Percentiles rank a stretch among this genome's conserved stretches.
phyloP scores from a whole-genome alignment of 495 filamentous ascomycete species.

The Poronia punctata region DNA sequence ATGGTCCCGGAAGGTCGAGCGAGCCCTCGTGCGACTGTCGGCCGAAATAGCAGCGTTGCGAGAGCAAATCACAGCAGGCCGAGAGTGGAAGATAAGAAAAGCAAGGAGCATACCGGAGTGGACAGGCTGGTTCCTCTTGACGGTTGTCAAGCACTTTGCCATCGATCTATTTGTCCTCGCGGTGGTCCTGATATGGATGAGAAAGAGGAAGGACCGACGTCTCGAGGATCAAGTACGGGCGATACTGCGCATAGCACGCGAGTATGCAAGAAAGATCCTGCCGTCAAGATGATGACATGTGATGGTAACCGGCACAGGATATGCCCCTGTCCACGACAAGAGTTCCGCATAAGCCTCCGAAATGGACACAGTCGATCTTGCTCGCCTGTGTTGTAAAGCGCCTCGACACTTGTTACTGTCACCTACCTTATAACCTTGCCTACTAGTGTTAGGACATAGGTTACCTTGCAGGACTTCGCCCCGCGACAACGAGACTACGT shows the following conservation, averaged over 20 bases:
- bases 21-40: slow-evolving; percentile 81
- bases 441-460: no score
- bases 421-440: no score
- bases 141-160: slow-evolving; percentile 62
- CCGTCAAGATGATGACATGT: slow-evolving; percentile 41
- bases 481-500: no score
- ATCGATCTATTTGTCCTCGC: slow-evolving; percentile 64
- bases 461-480: no score
- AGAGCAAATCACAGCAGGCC: slow-evolving; percentile 74
- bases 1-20: slow-evolving; percentile 80
- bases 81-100: slow-evolving; percentile 47
- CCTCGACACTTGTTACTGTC: no score
- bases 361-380: no score
- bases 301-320: no score
- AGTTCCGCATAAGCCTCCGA: no score
- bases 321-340: no score
- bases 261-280: slow-evolving; percentile 49
- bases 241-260: slow-evolving; percentile 54
- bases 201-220: slow-evolving; percentile 65
- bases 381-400: no score
- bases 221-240: slow-evolving; percentile 69
- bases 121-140: slow-evolving; percentile 64
- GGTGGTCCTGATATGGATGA: slow-evolving; percentile 70
- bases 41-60: slow-evolving; percentile 89
- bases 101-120: slow-evolving; percentile 58